Conservation (phyloP, 1,284 basidiomycete genomes). For the Golubevia pallescens region DNA sequence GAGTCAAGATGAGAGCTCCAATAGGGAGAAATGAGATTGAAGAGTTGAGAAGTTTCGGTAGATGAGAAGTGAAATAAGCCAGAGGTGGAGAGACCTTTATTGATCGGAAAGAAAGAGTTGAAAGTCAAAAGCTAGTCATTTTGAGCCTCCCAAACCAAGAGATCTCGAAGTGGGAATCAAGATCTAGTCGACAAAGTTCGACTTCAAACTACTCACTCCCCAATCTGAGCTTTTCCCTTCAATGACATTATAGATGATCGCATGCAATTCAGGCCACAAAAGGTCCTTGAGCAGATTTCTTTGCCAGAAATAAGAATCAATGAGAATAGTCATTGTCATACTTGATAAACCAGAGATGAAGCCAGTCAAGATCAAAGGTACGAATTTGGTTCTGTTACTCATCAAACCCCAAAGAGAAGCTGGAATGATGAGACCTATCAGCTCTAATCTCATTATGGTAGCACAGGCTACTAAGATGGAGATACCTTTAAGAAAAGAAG, state of each 20-base stretch:
- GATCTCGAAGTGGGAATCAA: too few species aligned
- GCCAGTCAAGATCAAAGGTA: conserved; percentile 14
- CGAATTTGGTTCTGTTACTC: conserved; percentile 14
- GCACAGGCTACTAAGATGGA: conserved; percentile 72
- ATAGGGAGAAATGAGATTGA: background rate
- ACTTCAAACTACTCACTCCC: too few species aligned
- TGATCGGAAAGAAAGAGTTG: background rate
- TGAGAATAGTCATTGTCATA: conserved; percentile 53
- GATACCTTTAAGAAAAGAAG: conserved; percentile 48
- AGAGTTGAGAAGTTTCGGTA: conserved; percentile 76
- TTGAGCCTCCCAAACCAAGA: too few species aligned
- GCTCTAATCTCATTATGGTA: conserved; percentile 80
- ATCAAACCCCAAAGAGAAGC: conserved; percentile 29
- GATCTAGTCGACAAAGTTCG: too few species aligned
- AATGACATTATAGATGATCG: conserved; percentile 84
- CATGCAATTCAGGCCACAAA: conserved; percentile 85
- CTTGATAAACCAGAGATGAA: conserved; percentile 11
- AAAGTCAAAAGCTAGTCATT: too few species aligned
- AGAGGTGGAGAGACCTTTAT: conserved; percentile 72
- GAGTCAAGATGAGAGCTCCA: background rate
- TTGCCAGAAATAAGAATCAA: conserved; percentile 90
- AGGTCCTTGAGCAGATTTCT: conserved; percentile 64
- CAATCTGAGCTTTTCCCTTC: conserved; percentile 86
- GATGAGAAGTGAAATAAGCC: conserved; percentile 74
- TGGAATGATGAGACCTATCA: conserved; percentile 66